Evolutionary conservation across 2,329 filamentous ascomycete genomes (phyloP).

Genomic region (Plenodomus lindquistii): DNA sequence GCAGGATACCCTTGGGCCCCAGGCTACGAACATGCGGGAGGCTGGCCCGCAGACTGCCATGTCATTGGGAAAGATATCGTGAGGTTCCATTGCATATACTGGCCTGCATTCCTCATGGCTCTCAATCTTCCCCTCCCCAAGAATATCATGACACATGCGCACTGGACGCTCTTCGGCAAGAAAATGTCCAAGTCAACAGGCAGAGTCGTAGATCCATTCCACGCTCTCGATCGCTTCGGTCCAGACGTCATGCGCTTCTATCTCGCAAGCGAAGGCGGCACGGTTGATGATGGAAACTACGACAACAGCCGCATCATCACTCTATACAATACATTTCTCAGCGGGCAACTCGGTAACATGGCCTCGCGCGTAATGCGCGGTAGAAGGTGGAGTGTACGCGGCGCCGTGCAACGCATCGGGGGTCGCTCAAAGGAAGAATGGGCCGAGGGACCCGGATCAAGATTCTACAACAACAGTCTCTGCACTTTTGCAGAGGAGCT

Average conservation of each 20-base stretch:
- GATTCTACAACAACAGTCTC: constrained; percentile 47
- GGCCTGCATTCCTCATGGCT: constrained; percentile 94
- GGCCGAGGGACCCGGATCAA: constrained; percentile 31
- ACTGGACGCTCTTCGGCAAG: constrained; percentile 88
- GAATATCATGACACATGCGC: constrained; percentile 83
- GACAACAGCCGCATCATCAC: constrained; percentile 75
- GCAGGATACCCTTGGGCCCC: constrained; percentile 83
- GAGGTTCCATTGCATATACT: constrained; percentile 94
- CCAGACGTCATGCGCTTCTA: constrained; percentile 89
- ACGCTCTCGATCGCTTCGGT: constrained; percentile 86
- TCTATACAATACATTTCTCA: constrained; percentile 78
- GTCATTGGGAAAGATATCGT: constrained; percentile 96
- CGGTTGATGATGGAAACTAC: constrained; percentile 80
- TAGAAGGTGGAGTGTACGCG: constrained; percentile 69
- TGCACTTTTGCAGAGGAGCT: constrained; percentile 21
- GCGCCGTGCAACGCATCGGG: constrained; percentile 55
- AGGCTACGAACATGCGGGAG: constrained; percentile 61
- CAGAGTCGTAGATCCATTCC: constrained; percentile 93
- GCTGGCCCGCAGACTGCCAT: constrained; percentile 91
- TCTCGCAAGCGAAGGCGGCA: constrained; percentile 77
- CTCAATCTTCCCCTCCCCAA: constrained; percentile 77
- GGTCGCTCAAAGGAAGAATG: constrained; percentile 31
- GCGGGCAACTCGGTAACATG: constrained; percentile 79
- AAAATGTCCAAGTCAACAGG: constrained; percentile 98
- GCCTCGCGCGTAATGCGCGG: constrained; percentile 69